Evolutionary conservation across 1,284 basidiomycete genomes (phyloP).

Genomic region (Ustilago esculenta): DNA sequence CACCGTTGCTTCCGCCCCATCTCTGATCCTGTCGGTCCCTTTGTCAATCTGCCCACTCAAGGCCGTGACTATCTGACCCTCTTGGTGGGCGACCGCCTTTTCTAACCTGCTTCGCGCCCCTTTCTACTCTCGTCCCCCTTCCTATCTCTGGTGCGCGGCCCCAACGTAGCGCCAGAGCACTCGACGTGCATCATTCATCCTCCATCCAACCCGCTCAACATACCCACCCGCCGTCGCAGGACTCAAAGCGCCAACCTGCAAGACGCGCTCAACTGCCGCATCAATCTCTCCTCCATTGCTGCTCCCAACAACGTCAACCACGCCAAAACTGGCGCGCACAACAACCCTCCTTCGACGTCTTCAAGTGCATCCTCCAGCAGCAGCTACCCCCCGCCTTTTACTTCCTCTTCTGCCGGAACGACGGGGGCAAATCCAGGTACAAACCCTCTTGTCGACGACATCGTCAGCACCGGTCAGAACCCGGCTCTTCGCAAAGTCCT

Average conservation of each 20-base stretch:
- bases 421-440: constrained; percentile 1
- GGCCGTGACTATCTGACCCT: no score
- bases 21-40: no score
- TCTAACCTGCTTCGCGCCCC: not conserved
- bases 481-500: constrained; percentile 45
- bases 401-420: constrained; percentile 3
- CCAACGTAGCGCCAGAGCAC: constrained; percentile 35
- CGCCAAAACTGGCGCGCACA: not conserved
- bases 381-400: constrained; percentile 19
- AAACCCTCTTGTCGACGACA: constrained; percentile 30
- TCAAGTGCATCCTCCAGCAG: constrained; percentile 5
- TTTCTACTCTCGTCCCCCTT: not conserved
- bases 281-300: constrained; percentile 39
- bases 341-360: not conserved
- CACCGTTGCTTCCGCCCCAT: no score
- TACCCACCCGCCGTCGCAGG: constrained; percentile 47
- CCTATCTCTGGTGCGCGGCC: constrained; percentile 30
- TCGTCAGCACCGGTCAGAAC: constrained; percentile 42
- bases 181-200: constrained; percentile 34
- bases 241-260: constrained; percentile 52
- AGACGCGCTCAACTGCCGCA: constrained; percentile 51
- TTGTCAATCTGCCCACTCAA: no score
- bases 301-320: constrained; percentile 2
- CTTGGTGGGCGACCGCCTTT: not conserved
- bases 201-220: constrained; percentile 45